These are phyloP conservation scores for Saccharomycopsis sp. DNA, from an alignment of 805 yeast species.

Conservation along the genomic window DNA sequence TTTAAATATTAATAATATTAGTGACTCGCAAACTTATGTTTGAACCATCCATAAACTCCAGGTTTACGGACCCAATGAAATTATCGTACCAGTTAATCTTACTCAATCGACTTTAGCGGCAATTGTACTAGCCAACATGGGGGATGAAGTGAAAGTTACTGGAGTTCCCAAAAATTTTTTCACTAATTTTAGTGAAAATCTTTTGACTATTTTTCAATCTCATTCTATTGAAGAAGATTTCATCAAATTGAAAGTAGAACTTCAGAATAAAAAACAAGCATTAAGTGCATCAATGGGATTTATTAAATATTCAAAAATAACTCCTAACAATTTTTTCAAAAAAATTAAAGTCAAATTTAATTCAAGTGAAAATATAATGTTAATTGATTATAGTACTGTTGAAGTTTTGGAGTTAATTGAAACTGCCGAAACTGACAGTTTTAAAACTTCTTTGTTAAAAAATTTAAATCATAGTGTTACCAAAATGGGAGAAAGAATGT, in stretches of 20 bases:
- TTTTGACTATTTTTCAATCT: slow-evolving; percentile 16
- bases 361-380: slow-evolving; percentile 31
- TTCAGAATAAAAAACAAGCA: slow-evolving; percentile 25
- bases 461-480: slow-evolving; percentile 31
- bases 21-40: slow-evolving; percentile 37
- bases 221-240: slow-evolving; percentile 20
- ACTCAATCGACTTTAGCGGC: slow-evolving; percentile 25
- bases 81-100: not conserved
- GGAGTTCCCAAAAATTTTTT: slow-evolving; percentile 15
- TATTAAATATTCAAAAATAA: slow-evolving; percentile 20
- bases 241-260: slow-evolving; percentile 20
- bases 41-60: slow-evolving; percentile 28
- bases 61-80: not conserved
- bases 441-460: slow-evolving; percentile 26
- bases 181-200: slow-evolving; percentile 22
- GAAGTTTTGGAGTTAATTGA: slow-evolving; percentile 29
- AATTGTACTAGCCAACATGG: slow-evolving; percentile 27
- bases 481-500: slow-evolving; percentile 35
- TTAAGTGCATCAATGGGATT: slow-evolving; percentile 28
- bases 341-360: slow-evolving; percentile 27
- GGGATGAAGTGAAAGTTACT: slow-evolving; percentile 21
- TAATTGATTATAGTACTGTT: slow-evolving; percentile 32
- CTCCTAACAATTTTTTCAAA: slow-evolving; percentile 5
- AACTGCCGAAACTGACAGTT: slow-evolving; percentile 19
- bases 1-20: too few relatives aligned